Base-by-base conservation (phyloP, 371 early-diverging fungal genomes). In the Saksenaea oblongispora region DNA sequence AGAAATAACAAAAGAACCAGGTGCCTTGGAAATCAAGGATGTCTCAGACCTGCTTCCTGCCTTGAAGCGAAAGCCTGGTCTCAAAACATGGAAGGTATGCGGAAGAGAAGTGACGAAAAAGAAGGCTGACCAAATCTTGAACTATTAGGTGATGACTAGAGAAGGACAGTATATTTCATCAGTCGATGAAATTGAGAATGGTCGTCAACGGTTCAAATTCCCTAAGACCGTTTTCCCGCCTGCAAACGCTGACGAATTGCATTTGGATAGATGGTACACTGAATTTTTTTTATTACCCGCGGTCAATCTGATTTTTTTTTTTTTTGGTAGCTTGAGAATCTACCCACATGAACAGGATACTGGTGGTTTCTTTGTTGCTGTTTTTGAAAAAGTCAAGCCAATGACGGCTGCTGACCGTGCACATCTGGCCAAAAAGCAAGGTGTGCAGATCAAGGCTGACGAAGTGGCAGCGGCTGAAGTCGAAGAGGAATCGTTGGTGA, bases 331-430 rank as follows among this genome's bases (percentile, higher is more conserved):
- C 81, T 64, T 99, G 71, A 90, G 99, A 56, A 87, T 99, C 53
- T 93, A 94, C 71, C 99, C 99, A 54, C 96, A 95, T 63, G 79
- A 91, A 59, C 98, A 99, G 80, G 91, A 99, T 76, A 98, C 99
- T 15, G 99, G 99, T 63, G 99, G 97, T 17, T 99, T 99, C 85
- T 99, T 99, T 85, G 94, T 99, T 26, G 96, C 98, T 37, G 97
- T 98, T 10, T 85, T 99, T 62, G 89, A 94, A 76, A 98, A 97
- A 83, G 83, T 85, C 5, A 80, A 79, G 3, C 85, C 87, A 13
- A 79, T 87, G 70, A 84, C 78, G 51, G 85, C 80, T 34, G 79
- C 81, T 51, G 87, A 87, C 69, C 74, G 80, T 70, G 61, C 65
- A 8, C 64, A 69, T 22, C 39, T 74, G 22, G 76, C 78, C 18